Base-by-base conservation (phyloP, 139 green algal species). In the Closterium sp. region DNA sequence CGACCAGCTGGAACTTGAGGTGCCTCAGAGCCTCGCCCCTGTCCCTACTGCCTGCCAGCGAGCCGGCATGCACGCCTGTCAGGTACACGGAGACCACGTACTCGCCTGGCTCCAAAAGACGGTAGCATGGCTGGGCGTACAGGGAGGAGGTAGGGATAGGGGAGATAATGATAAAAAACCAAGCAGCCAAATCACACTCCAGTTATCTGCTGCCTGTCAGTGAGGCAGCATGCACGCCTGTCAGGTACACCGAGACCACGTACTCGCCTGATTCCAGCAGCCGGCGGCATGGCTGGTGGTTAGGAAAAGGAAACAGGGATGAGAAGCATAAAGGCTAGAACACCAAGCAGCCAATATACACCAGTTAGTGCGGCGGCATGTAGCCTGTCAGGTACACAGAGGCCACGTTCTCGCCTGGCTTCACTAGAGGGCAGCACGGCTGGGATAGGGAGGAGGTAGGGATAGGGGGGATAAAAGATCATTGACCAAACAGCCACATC, bases 201-300 rank as follows among this genome's bases (percentile, higher is more conserved):
- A n/a, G n/a, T n/a, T n/a, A n/a, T n/a, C n/a, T n/a, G 43, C 43
- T 69, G 43, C 43, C 43, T 16, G 38, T 69, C 1, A 69, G 43
- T 69, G 43, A 69, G 43, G 43, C 21, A 16, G 43, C 43, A 69
- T 69, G 43, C 9, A 69, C 43, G 43, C 43, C 43, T 16, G 43
- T 25, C 3, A 69, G 86, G 30, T 83, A 84, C n/a, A 89, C 64
- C 30, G 86, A 89, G 4, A 89, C 7, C 31, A 32, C 64, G 86
- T 89, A 89, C 30, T 43, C n/a, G 31, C n/a, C 86, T 33, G 30
- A n/a, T n/a, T 89, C 86, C 86, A 89, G 33, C 12, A 89, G 30
- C 10, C 43, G 30, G 43, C 23, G 23, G 10, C 43, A 69, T 25
- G 43, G 23, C 43, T 69, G 43, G 43, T 69, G 43, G 12, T 69